Conservation (phyloP, 2,329 filamentous ascomycete genomes). For the Talaromyces sp. region DNA sequence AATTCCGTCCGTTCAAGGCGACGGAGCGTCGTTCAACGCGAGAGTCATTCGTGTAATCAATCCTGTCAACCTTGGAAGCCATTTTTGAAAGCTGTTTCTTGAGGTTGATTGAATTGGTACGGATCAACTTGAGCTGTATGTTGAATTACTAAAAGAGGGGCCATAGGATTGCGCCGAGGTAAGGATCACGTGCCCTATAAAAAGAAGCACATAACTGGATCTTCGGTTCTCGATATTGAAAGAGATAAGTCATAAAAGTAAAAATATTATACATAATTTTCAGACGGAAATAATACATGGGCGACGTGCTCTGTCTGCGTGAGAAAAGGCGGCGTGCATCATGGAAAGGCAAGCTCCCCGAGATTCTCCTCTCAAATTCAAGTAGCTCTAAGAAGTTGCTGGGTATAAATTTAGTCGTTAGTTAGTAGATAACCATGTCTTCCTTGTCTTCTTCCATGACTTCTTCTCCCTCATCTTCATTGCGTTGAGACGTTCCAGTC, state of each 20-base stretch:
- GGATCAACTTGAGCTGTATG: neutral
- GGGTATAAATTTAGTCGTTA: neutral
- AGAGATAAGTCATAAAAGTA: neutral
- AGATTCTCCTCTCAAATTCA: neutral
- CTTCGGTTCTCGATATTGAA: neutral
- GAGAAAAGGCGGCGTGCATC: neutral
- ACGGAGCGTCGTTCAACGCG: slow-evolving; percentile 62
- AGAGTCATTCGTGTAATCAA: slow-evolving; percentile 59
- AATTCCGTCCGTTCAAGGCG: slow-evolving; percentile 64
- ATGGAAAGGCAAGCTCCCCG: neutral
- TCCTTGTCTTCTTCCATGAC: slow-evolving; percentile 81
- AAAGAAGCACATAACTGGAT: neutral
- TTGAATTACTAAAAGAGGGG: neutral
- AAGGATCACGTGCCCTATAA: neutral
- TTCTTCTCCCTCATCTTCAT: slow-evolving; percentile 68
- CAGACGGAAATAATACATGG: neutral
- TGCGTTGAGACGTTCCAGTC: slow-evolving; percentile 26
- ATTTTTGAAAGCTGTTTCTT: neutral
- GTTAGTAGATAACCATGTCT: slow-evolving; percentile 82
- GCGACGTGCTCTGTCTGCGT: neutral
- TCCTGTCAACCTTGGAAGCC: slow-evolving; percentile 49
- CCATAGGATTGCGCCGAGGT: neutral
- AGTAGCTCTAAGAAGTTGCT: neutral
- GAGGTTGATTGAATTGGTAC: neutral
- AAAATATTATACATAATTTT: neutral